A percentile compares a stretch with the other conserved stretches of the same genome.
These are phyloP conservation scores for Phragmites australis DNA, from an alignment of 176 grass and related monocot genomes.

Conservation along the genomic window DNA sequence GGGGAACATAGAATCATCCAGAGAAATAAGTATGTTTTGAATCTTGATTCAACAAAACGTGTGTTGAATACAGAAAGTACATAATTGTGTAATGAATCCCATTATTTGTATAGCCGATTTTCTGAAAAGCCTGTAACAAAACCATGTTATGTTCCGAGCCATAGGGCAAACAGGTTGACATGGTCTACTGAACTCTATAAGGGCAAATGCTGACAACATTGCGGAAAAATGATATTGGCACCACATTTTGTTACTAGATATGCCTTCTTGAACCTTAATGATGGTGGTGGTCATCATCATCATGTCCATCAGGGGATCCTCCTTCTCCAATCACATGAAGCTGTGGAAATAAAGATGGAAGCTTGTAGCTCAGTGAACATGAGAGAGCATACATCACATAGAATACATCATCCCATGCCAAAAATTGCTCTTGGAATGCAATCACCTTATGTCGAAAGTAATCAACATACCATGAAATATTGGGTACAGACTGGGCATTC, in stretches of 20 bases:
- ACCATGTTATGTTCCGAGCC: background rate
- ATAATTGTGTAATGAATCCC: constrained; percentile 2
- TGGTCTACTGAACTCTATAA: constrained; percentile 30
- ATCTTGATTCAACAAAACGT: background rate
- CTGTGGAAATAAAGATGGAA: constrained; percentile 38
- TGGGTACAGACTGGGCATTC: constrained; percentile 77
- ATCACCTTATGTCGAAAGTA: background rate
- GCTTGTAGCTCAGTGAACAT: background rate
- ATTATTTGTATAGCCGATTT: constrained; percentile 29
- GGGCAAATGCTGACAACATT: background rate
- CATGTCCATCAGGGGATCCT: constrained; percentile 61
- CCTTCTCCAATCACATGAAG: constrained; percentile 65
- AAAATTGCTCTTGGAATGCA: background rate
- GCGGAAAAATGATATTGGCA: background rate
- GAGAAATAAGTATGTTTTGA: background rate
- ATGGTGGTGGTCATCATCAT: constrained; percentile 52
- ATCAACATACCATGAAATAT: constrained; percentile 57
- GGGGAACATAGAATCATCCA: background rate
- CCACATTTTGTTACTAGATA: constrained; percentile 14
- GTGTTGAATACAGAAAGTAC: background rate
- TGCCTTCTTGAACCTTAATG: constrained; percentile 6
- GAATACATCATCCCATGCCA: background rate
- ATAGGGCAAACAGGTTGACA: background rate
- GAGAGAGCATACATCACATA: background rate
- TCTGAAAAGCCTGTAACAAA: background rate